phyloP scores from a whole-genome alignment of 2,329 filamentous ascomycete species.

The Colletotrichum sp. region DNA sequence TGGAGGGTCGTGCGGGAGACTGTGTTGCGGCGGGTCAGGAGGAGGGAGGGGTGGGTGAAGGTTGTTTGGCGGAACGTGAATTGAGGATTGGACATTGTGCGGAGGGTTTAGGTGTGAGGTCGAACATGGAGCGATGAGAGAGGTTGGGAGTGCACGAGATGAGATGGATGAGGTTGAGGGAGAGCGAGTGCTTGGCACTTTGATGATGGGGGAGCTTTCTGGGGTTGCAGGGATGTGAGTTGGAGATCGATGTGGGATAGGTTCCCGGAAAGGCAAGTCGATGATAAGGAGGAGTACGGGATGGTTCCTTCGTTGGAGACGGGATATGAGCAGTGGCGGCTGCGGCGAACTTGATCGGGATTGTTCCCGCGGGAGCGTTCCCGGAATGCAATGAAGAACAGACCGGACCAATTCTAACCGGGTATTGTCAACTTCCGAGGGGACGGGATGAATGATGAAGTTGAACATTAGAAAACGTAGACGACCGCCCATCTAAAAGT shows the following conservation, averaged over 20 bases:
- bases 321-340: neutral
- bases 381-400: neutral
- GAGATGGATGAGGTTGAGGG: neutral
- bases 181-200: neutral
- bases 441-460: neutral
- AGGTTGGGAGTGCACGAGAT: neutral
- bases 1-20: constrained; percentile 43
- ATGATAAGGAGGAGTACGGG: neutral
- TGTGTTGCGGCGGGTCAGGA: constrained; percentile 35
- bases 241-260: neutral
- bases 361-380: neutral
- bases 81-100: constrained; percentile 36
- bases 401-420: neutral
- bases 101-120: neutral
- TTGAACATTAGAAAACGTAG: neutral
- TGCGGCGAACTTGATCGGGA: neutral
- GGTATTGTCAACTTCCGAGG: neutral
- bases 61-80: constrained; percentile 37
- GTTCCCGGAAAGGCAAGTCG: neutral
- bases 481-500: neutral
- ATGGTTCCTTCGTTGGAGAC: neutral
- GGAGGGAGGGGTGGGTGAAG: constrained; percentile 39
- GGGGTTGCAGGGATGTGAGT: neutral
- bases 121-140: neutral
- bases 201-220: neutral